These are phyloP conservation scores for Calonectria montana DNA, from an alignment of 2,329 filamentous ascomycete species.

Conservation along the genomic window DNA sequence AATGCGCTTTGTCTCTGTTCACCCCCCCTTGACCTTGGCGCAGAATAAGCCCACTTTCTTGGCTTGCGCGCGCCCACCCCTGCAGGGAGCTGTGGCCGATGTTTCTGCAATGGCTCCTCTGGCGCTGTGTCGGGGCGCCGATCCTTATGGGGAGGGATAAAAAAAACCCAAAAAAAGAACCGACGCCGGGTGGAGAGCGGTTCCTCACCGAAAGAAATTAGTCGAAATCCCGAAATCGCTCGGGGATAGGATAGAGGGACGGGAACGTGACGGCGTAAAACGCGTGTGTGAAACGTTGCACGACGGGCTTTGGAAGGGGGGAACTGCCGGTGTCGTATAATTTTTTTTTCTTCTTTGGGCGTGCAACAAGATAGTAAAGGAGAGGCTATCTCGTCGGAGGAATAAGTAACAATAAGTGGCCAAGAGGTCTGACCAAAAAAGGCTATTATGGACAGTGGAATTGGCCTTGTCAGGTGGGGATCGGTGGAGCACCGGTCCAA, in stretches of 20 bases:
- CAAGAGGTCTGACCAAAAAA: constrained; percentile 22
- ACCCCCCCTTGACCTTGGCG: constrained; percentile 32
- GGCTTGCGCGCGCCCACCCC: constrained; percentile 29
- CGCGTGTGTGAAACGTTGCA: constrained; percentile 31
- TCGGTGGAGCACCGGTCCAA: constrained; percentile 27
- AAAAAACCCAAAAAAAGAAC: background rate
- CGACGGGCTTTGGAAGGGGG: background rate
- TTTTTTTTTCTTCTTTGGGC: constrained; percentile 4
- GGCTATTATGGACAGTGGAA: constrained; percentile 32
- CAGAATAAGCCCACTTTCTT: constrained; percentile 39
- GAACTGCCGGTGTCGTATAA: background rate
- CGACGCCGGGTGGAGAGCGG: background rate
- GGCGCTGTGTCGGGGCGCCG: constrained; percentile 3
- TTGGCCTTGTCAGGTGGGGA: constrained; percentile 24
- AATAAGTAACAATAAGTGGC: constrained; percentile 6
- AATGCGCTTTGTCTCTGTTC: constrained; percentile 14
- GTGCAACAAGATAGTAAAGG: background rate
- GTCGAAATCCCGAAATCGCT: background rate
- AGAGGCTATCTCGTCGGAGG: constrained; percentile 12
- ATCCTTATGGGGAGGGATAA: background rate
- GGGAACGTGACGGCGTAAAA: constrained; percentile 11
- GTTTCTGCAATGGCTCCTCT: constrained; percentile 15
- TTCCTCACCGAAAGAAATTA: constrained; percentile 6
- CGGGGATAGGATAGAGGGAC: background rate
- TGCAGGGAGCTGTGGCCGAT: constrained; percentile 26